A percentile compares a stretch with the other conserved stretches of the same genome.
phyloP scores from a whole-genome alignment of 202 grass and related monocot species.

The Carex sylvatica region DNA sequence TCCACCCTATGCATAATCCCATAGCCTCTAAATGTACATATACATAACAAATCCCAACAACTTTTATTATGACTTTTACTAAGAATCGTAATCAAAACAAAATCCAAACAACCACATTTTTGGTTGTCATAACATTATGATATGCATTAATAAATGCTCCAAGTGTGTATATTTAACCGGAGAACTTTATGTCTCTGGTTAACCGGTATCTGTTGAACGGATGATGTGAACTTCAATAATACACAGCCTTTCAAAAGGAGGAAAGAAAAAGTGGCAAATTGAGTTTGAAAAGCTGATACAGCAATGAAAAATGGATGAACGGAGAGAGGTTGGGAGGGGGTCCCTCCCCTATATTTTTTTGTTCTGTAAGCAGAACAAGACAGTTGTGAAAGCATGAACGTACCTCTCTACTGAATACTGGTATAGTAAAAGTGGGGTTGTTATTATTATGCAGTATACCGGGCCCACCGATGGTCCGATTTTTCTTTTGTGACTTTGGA shows the following conservation, averaged over 20 bases:
- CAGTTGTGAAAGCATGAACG: background rate
- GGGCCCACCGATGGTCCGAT: background rate
- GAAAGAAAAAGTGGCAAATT: background rate
- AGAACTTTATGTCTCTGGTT: too few species aligned
- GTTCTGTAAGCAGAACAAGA: background rate
- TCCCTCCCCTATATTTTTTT: background rate
- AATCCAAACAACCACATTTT: background rate
- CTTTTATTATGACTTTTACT: background rate
- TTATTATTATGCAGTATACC: background rate
- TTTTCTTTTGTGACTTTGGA: background rate
- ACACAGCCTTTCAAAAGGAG: conserved; percentile 5
- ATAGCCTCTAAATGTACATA: background rate
- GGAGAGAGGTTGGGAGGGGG: background rate
- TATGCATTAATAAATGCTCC: background rate
- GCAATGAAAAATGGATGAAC: background rate
- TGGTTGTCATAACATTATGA: background rate
- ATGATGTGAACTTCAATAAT: background rate
- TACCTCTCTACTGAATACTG: background rate
- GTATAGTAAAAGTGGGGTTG: conserved; percentile 11
- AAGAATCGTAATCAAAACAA: background rate
- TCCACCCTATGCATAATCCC: too few species aligned
- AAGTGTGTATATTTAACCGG: background rate
- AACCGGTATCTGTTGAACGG: background rate
- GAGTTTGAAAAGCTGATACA: background rate
- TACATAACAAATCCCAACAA: background rate